These are phyloP conservation scores for Triticum urartu DNA, from an alignment of 176 grass and related monocot genomes.

Conservation along the genomic window DNA sequence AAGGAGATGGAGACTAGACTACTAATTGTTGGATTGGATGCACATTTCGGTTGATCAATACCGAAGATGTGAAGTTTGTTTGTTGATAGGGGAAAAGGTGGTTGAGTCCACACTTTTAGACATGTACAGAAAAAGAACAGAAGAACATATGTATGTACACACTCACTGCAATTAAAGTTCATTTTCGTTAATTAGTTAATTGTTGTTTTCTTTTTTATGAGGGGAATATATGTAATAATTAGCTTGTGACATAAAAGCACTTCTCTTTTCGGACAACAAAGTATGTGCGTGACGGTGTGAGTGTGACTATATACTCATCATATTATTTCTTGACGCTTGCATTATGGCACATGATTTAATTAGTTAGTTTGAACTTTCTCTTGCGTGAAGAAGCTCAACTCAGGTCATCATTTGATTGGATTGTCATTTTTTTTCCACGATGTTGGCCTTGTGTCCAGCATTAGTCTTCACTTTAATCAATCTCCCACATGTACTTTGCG, in stretches of 20 bases:
- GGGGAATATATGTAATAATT: conserved; percentile 32
- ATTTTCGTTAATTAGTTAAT: not conserved
- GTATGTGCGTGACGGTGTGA: not conserved
- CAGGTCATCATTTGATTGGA: not conserved
- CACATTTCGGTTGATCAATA: not conserved
- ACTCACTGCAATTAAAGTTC: conserved; percentile 31
- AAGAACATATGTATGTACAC: conserved; percentile 21
- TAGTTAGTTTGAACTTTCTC: not conserved
- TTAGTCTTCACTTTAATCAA: not conserved
- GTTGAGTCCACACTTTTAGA: conserved; percentile 21
- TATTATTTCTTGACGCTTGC: not conserved
- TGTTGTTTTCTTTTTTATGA: not conserved
- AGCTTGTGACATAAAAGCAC: conserved; percentile 29
- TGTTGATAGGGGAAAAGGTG: conserved; percentile 32
- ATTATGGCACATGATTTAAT: not conserved
- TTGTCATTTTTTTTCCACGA: not conserved
- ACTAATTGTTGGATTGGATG: conserved; percentile 31
- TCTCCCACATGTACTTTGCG: not conserved
- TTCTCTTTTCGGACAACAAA: not conserved
- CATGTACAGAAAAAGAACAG: conserved; percentile 39
- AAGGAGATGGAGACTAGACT: not conserved
- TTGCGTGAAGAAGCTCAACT: conserved; percentile 16
- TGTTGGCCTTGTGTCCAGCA: not conserved
- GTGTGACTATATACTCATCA: conserved; percentile 3
- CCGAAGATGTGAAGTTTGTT: conserved; percentile 43